These are phyloP conservation scores for Cryphonectria parasitica DNA, from an alignment of 2,329 filamentous ascomycete species.

Conservation along the genomic window DNA sequence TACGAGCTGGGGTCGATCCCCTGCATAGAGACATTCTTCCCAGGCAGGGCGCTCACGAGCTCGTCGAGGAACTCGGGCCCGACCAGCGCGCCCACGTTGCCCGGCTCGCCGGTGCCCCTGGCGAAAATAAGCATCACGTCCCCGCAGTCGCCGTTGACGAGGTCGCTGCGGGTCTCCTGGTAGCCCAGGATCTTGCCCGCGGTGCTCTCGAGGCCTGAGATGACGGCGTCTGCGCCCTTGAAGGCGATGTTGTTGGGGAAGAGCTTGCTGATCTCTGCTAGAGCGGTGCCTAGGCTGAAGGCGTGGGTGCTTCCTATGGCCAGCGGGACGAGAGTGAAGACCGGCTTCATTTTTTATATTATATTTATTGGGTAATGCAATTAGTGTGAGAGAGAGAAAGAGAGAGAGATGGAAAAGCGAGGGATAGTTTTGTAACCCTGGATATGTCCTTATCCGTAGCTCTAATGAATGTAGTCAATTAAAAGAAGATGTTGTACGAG, in stretches of 20 bases:
- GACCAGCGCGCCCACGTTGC: slow-evolving; percentile 35
- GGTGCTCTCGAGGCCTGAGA: not conserved
- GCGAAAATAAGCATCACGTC: slow-evolving; percentile 37
- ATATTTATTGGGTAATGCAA: too few relatives aligned
- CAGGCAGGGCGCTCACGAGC: slow-evolving; percentile 28
- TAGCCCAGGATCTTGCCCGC: slow-evolving; percentile 19
- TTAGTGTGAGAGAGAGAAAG: too few relatives aligned
- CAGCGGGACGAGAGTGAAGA: not conserved
- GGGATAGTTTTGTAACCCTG: not conserved
- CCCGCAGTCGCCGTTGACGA: slow-evolving; percentile 22
- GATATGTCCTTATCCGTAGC: not conserved
- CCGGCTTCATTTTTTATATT: slow-evolving; percentile 6
- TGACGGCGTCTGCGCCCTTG: slow-evolving; percentile 17
- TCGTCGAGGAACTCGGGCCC: slow-evolving; percentile 35
- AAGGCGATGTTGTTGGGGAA: slow-evolving; percentile 25
- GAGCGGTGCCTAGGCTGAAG: not conserved
- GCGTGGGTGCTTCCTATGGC: slow-evolving; percentile 2
- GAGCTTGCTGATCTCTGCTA: slow-evolving; percentile 6
- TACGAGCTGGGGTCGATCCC: slow-evolving; percentile 34
- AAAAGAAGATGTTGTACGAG: not conserved
- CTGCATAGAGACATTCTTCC: slow-evolving; percentile 32
- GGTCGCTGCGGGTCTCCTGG: slow-evolving; percentile 23
- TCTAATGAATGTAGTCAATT: not conserved
- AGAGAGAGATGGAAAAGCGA: not conserved
- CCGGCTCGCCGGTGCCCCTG: slow-evolving; percentile 36